Base-by-base conservation (phyloP, 2,329 filamentous ascomycete genomes). In the Geosmithia putterillii region DNA sequence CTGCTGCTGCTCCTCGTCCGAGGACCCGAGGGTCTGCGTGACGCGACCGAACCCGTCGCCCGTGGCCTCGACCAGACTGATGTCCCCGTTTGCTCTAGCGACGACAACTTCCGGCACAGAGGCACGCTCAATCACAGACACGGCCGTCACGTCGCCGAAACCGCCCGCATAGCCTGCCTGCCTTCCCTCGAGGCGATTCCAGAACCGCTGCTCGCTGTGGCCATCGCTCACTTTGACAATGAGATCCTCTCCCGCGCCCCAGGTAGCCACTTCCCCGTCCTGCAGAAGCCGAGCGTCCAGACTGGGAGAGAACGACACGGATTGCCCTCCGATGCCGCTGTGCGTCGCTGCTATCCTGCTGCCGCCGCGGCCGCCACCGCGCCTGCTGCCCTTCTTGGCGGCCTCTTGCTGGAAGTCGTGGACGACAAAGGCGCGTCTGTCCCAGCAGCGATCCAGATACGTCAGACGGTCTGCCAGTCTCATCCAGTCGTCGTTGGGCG, bases 361-460 rank as follows among this genome's bases (percentile, higher is more conserved):
- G n/a, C n/a, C n/a, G n/a, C n/a, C n/a, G n/a, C 48, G 51, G 1
- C 46, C 39, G 34, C 44, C 42, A 35, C 49, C 49, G 14, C 42
- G 41, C 18, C 47, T 46, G 17, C 39, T 43, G 18, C 49, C 50
- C 12, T 47, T 47, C 34, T 28, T 21, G 20, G 42, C 46, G 38
- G 46, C 42, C 46, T 48, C 45, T 44, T 52, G 51, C 38, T 46
- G 42, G 17, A 59, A 52, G 22, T 54, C 47, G 38, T 49, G 55
- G 14, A 62, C 53, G 41, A 60, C 58, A 44, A 74, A 63, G 15
- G 60, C 58, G 18, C 70, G 64, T 42, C 62, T 64, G 41, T 75
- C 72, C 73, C 73, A 76, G 50, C 67, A 71, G 6, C 71, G 63
- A 22, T 69, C 65, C 43, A 74, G 65, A 48, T 67, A 69, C 1